A percentile compares a stretch with the other conserved stretches of the same genome.
Conservation (phyloP, 75 land plant species). For the Azolla pinnata region DNA sequence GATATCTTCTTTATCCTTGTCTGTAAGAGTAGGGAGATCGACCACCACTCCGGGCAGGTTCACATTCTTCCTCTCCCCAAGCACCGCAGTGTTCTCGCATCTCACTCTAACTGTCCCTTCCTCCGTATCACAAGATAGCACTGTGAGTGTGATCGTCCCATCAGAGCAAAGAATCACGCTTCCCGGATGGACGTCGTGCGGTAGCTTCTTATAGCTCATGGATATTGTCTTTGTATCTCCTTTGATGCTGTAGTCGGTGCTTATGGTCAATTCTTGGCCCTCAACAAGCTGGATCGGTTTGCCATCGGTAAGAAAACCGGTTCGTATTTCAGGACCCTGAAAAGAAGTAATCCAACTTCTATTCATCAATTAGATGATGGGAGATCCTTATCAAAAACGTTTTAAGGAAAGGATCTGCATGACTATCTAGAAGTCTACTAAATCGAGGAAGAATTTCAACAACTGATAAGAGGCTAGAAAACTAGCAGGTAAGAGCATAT, state of each 20-base stretch:
- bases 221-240: slow-evolving; percentile 33
- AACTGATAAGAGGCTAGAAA: too few relatives aligned
- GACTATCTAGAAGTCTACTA: too few relatives aligned
- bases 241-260: slow-evolving; percentile 42
- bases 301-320: slow-evolving; percentile 27
- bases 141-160: slow-evolving; percentile 48
- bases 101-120: slow-evolving; percentile 37
- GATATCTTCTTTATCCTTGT: slow-evolving; percentile 56
- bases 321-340: slow-evolving; percentile 20
- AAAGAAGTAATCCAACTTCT: not conserved
- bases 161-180: slow-evolving; percentile 31
- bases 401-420: too few relatives aligned
- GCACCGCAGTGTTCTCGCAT: slow-evolving; percentile 52
- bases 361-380: not conserved
- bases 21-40: slow-evolving; percentile 57
- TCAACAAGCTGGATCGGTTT: slow-evolving; percentile 26
- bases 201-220: slow-evolving; percentile 32
- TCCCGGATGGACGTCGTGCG: slow-evolving; percentile 27
- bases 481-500: too few relatives aligned
- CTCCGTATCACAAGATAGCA: slow-evolving; percentile 38
- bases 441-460: too few relatives aligned
- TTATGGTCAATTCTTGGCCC: slow-evolving; percentile 32
- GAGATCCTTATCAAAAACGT: too few relatives aligned
- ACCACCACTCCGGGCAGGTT: slow-evolving; percentile 59
- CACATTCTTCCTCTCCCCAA: slow-evolving; percentile 57